Evolutionary conservation across 2,329 filamentous ascomycete genomes (phyloP).

Genomic region (Coniochaeta hoffmannii): DNA sequence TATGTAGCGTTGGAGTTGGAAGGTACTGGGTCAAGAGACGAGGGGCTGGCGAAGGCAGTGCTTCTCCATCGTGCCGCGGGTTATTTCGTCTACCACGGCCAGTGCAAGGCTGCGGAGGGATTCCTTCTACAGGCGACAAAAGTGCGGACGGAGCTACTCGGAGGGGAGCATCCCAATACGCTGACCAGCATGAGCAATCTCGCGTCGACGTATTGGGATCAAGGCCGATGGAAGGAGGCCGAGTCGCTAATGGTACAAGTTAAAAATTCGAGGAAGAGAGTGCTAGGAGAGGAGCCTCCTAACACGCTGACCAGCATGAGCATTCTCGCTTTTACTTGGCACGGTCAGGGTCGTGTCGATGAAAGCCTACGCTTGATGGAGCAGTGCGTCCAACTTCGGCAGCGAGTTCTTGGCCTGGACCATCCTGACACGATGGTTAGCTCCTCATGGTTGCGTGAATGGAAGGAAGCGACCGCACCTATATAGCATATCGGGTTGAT

Average conservation of each 20-base stretch:
- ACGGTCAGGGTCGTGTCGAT: conserved; percentile 3
- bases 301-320: conserved; percentile 6
- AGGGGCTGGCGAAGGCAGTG: conserved; percentile 2
- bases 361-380: conserved; percentile 33
- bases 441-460: not conserved
- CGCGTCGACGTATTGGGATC: conserved; percentile 1
- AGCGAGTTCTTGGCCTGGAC: conserved; percentile 2
- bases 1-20: conserved; percentile 12
- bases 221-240: conserved; percentile 6
- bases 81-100: conserved; percentile 2
- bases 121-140: not conserved
- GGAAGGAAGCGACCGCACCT: not conserved
- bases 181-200: conserved; percentile 1
- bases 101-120: conserved; percentile 10
- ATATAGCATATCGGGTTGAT: no score
- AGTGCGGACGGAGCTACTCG: not conserved
- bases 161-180: conserved; percentile 4
- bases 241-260: conserved; percentile 29
- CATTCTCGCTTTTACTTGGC: conserved; percentile 7
- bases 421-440: conserved; percentile 5
- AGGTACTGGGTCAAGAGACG: conserved; percentile 7
- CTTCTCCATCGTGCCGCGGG: not conserved
- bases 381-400: conserved; percentile 28
- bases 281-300: conserved; percentile 7
- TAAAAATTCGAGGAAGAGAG: conserved; percentile 22